Evolutionary conservation across 228 moss, liverwort and hornwort genomes (phyloP).

Genomic region (Sphagnum magellanicum): DNA sequence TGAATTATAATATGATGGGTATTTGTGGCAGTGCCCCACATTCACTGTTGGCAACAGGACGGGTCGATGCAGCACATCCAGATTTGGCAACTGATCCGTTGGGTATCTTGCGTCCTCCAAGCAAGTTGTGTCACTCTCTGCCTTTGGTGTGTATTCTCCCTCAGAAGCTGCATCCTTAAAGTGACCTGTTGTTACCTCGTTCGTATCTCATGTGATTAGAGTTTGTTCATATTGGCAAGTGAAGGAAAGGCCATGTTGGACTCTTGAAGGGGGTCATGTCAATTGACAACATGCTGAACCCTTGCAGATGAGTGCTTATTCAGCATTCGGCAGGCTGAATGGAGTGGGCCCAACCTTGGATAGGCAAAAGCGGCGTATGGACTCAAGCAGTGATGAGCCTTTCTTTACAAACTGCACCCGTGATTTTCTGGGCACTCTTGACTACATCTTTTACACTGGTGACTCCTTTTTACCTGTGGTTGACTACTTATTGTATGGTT

Average conservation of each 20-base stretch:
- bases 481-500: too few relatives aligned
- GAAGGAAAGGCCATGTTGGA: too few relatives aligned
- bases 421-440: slow-evolving; percentile 95
- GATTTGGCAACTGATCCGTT: slow-evolving; percentile 93
- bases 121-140: slow-evolving; percentile 87
- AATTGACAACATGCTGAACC: too few relatives aligned
- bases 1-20: neutral
- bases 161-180: too few relatives aligned
- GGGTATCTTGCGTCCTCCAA: slow-evolving; percentile 89
- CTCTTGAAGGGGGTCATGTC: too few relatives aligned
- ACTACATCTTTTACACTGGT: slow-evolving; percentile 98
- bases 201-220: too few relatives aligned
- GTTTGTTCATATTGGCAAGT: too few relatives aligned
- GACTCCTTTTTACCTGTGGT: slow-evolving; percentile 3
- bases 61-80: slow-evolving; percentile 84
- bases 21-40: slow-evolving; percentile 81
- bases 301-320: slow-evolving; percentile 83
- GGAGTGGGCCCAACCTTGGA: slow-evolving; percentile 50
- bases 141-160: slow-evolving; percentile 53
- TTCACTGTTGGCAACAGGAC: slow-evolving; percentile 75
- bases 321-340: slow-evolving; percentile 76
- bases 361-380: slow-evolving; percentile 84
- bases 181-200: too few relatives aligned
- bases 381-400: slow-evolving; percentile 73
- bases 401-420: slow-evolving; percentile 94